Evolutionary conservation across 345 rosid genomes (phyloP).

Genomic region (Abelmoschus esculentus): DNA sequence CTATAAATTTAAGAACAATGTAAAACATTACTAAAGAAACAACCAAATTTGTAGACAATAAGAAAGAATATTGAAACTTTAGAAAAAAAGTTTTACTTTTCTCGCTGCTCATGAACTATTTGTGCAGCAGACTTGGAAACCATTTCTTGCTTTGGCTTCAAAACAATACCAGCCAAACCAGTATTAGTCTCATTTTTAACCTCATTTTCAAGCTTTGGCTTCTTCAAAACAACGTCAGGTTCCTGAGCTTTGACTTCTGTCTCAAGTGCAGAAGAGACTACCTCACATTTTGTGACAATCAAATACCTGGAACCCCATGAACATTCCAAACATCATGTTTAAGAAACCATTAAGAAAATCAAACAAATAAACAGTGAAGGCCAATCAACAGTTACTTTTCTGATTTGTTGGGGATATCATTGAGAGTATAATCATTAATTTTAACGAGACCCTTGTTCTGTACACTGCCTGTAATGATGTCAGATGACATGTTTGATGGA

Average conservation of each 20-base stretch:
- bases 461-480: slow-evolving; percentile 47
- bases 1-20: slow-evolving; percentile 24
- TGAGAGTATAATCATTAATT: slow-evolving; percentile 61
- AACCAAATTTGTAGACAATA: too few species aligned
- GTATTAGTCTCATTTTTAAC: slow-evolving; percentile 20
- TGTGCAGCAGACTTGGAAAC: slow-evolving; percentile 77
- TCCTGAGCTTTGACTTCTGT: slow-evolving; percentile 40
- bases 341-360: background rate
- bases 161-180: slow-evolving; percentile 27
- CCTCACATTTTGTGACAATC: slow-evolving; percentile 68
- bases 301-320: slow-evolving; percentile 38
- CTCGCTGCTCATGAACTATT: slow-evolving; percentile 55
- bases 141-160: slow-evolving; percentile 65
- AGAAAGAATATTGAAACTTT: background rate
- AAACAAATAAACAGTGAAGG: background rate
- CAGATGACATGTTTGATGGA: slow-evolving; percentile 47
- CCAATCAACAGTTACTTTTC: slow-evolving; percentile 38
- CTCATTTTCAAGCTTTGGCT: slow-evolving; percentile 43
- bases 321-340: background rate
- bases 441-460: slow-evolving; percentile 66
- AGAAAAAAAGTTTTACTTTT: slow-evolving; percentile 41
- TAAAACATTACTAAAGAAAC: too few species aligned
- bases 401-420: slow-evolving; percentile 60
- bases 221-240: slow-evolving; percentile 23
- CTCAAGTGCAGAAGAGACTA: slow-evolving; percentile 57